Conservation (phyloP, 23 red algal genomes). For the Gracilaria vermiculophylla region DNA sequence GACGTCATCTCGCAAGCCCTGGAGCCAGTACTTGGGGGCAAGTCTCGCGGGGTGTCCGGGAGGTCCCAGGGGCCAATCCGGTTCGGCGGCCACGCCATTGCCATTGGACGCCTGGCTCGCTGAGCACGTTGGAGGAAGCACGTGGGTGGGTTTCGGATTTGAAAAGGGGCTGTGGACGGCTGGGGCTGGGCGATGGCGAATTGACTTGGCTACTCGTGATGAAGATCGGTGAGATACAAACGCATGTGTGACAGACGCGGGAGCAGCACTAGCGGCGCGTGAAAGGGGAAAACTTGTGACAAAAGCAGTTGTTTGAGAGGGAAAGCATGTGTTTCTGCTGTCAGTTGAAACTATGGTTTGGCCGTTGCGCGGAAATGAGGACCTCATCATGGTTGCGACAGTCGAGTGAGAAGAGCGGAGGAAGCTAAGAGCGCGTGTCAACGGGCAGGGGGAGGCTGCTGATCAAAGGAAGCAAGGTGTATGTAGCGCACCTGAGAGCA, state of each 20-base stretch:
- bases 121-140: background rate
- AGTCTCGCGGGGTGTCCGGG: conserved; percentile 42
- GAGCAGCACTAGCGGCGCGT: background rate
- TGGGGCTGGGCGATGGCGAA: background rate
- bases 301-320: background rate
- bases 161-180: background rate
- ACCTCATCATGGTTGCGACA: background rate
- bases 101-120: background rate
- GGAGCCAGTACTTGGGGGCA: conserved; percentile 50
- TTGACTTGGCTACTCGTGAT: background rate
- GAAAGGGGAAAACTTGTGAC: background rate
- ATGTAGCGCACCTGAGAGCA: too few relatives aligned
- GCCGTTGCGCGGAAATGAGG: background rate
- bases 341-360: background rate
- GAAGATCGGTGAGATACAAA: background rate
- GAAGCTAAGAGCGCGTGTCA: too few relatives aligned
- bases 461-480: too few relatives aligned
- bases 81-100: background rate
- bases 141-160: background rate
- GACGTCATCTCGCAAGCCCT: conserved; percentile 79
- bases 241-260: background rate
- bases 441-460: too few relatives aligned
- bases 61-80: conserved; percentile 37
- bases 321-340: background rate
- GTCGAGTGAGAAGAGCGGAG: too few relatives aligned